These are phyloP conservation scores for Heteromeles arbutifolia DNA, from an alignment of 306 rosid genomes.

Conservation along the genomic window DNA sequence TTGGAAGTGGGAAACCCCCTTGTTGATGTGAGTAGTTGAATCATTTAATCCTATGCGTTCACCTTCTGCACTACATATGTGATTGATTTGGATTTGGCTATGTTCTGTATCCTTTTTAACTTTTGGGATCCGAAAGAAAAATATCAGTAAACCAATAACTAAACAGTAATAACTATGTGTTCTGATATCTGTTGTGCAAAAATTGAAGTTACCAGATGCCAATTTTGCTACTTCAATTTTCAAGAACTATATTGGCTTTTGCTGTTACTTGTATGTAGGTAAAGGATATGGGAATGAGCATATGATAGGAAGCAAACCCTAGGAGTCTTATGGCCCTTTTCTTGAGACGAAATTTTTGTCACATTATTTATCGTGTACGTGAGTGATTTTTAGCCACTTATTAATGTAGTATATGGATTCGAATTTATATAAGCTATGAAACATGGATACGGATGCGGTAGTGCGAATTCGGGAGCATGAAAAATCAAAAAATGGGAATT, in stretches of 20 bases:
- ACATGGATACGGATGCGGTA: too few species aligned
- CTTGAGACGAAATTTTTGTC: neutral
- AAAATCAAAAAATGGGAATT: too few species aligned
- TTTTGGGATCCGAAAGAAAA: too few species aligned
- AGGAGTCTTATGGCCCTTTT: neutral
- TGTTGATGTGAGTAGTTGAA: neutral
- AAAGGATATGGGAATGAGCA: neutral
- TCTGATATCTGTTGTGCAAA: fast-evolving
- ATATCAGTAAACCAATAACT: too few species aligned
- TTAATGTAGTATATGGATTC: neutral
- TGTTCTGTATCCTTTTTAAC: too few species aligned
- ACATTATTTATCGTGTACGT: neutral
- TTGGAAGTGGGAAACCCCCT: too few species aligned
- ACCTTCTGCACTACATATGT: neutral
- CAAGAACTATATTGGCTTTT: neutral
- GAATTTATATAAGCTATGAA: too few species aligned
- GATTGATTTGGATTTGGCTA: neutral
- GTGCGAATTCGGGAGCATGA: too few species aligned
- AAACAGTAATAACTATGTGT: too few species aligned
- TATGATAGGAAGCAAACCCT: neutral
- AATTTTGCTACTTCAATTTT: neutral
- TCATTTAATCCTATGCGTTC: too few species aligned
- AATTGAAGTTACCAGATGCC: neutral
- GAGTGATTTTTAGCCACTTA: neutral
- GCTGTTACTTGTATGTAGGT: neutral